Conservation (phyloP, 2,329 filamentous ascomycete species). For the Scorias spongiosa region DNA sequence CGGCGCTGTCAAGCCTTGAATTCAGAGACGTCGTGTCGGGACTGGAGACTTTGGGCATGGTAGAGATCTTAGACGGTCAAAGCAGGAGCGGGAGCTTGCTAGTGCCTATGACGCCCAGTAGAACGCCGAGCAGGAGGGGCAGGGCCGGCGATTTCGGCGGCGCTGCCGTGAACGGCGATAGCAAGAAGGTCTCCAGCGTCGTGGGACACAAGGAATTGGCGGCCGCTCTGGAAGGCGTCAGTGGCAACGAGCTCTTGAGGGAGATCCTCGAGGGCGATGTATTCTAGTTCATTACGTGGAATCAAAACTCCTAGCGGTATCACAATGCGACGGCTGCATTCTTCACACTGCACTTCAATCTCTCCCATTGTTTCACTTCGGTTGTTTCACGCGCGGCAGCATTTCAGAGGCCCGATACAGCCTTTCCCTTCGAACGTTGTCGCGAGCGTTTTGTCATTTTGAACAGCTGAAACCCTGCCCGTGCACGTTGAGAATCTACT, state of each 20-base stretch:
- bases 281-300: neutral
- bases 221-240: slow-evolving; percentile 17
- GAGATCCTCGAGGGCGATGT: slow-evolving; percentile 21
- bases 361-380: no score
- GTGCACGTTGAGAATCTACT: no score
- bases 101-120: slow-evolving; percentile 45
- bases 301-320: no score
- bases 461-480: no score
- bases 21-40: slow-evolving; percentile 87
- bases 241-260: slow-evolving; percentile 20
- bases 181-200: slow-evolving; percentile 29
- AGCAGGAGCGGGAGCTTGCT: slow-evolving; percentile 49
- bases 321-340: no score
- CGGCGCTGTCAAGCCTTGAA: slow-evolving; percentile 78
- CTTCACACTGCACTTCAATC: no score
- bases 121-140: slow-evolving; percentile 54
- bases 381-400: no score
- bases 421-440: no score
- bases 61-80: slow-evolving; percentile 51
- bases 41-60: slow-evolving; percentile 71
- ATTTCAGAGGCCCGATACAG: no score
- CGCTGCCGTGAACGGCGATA: slow-evolving; percentile 39
- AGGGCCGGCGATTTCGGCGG: slow-evolving; percentile 30
- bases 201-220: slow-evolving; percentile 21
- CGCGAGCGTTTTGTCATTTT: no score